Percentiles rank a stretch among this genome's conserved stretches.
Evolutionary conservation across 495 filamentous ascomycete species (phyloP).

Genomic region (Barbatosphaeria neglecta): DNA sequence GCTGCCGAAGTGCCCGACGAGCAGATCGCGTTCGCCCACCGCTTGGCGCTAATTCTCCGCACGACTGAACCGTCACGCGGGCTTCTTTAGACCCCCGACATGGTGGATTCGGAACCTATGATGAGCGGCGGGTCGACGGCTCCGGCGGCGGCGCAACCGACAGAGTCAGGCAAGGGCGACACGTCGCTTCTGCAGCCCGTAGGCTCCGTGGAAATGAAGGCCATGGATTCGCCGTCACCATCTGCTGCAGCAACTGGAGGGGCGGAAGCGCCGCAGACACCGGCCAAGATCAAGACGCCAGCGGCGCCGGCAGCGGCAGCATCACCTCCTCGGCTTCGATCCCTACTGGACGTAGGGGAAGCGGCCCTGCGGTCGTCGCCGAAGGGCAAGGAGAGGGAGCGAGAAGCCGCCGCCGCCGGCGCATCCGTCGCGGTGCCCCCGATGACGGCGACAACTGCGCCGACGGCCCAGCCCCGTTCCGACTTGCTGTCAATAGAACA

Average conservation of each 20-base stretch:
- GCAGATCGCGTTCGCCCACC: not conserved
- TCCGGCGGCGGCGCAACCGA: not conserved
- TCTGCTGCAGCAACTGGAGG: not conserved
- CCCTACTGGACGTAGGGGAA: too few species aligned
- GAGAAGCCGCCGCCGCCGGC: not conserved
- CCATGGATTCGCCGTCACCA: not conserved
- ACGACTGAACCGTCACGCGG: slow-evolving; percentile 1
- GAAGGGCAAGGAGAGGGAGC: not conserved
- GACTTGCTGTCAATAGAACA: slow-evolving; percentile 1
- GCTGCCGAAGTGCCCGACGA: too few species aligned
- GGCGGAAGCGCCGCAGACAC: not conserved
- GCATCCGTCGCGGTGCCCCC: not conserved
- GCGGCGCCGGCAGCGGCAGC: not conserved
- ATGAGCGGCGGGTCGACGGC: not conserved
- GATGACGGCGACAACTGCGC: not conserved
- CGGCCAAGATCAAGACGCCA: not conserved
- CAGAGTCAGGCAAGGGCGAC: not conserved
- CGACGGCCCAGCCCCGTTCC: not conserved
- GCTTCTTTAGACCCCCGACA: not conserved
- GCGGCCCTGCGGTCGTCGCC: not conserved
- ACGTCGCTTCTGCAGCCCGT: not conserved
- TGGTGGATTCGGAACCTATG: not conserved
- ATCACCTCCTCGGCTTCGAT: too few species aligned
- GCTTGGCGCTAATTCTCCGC: not conserved
- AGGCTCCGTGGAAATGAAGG: not conserved